These are phyloP conservation scores for Combretum micranthum DNA, from an alignment of 345 rosid genomes.

Conservation along the genomic window DNA sequence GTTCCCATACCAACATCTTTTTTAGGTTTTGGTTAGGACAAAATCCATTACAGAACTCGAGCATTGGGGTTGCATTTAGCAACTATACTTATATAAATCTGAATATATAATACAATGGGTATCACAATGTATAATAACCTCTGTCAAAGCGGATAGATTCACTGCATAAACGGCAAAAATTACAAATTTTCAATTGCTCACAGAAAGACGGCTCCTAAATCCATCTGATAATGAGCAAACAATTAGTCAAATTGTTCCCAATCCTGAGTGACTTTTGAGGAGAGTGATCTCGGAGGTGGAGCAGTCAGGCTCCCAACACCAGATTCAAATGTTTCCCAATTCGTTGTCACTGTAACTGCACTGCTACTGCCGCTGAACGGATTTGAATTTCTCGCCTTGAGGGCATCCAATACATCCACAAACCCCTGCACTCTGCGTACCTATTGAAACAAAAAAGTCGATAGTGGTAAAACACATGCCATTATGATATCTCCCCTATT, in stretches of 20 bases:
- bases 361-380: slow-evolving; percentile 40
- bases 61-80: too few relatives aligned
- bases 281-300: slow-evolving; percentile 43
- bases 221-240: slow-evolving; percentile 9
- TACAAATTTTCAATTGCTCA: too few relatives aligned
- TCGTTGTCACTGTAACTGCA: slow-evolving; percentile 46
- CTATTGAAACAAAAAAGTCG: slow-evolving; percentile 28
- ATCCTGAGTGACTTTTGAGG: slow-evolving; percentile 44
- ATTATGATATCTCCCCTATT: too few relatives aligned
- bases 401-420: slow-evolving; percentile 58
- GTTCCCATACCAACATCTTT: too few relatives aligned
- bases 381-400: slow-evolving; percentile 59
- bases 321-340: slow-evolving; percentile 73
- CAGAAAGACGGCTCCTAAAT: background rate
- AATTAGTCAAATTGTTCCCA: slow-evolving; percentile 74
- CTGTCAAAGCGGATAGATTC: too few relatives aligned
- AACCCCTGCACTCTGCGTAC: slow-evolving; percentile 67
- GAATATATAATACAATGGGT: too few relatives aligned
- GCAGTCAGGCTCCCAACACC: slow-evolving; percentile 69
- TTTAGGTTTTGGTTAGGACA: too few relatives aligned
- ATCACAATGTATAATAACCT: too few relatives aligned
- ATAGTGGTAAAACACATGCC: background rate
- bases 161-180: too few relatives aligned
- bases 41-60: too few relatives aligned
- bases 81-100: too few relatives aligned